phyloP scores from a whole-genome alignment of 2,329 filamentous ascomycete genomes.

The Hymenoscyphus linearis region DNA sequence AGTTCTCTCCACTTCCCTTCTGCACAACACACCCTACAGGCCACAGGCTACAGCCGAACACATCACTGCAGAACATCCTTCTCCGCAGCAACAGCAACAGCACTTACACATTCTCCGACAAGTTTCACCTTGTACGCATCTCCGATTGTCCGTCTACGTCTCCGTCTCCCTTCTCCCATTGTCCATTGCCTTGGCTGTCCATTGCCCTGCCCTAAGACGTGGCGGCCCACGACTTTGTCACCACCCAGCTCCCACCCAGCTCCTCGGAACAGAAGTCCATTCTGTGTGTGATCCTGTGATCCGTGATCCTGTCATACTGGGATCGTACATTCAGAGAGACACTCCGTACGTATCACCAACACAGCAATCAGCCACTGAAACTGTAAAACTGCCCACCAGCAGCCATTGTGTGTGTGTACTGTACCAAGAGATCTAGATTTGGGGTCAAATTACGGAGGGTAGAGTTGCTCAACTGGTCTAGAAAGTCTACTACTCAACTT shows the following conservation, averaged over 20 bases:
- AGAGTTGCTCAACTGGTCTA: too few relatives aligned
- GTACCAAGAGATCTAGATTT: too few relatives aligned
- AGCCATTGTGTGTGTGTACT: not conserved
- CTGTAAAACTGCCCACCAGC: not conserved
- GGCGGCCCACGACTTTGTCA: not conserved
- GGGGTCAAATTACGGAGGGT: too few relatives aligned
- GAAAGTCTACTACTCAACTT: not conserved
- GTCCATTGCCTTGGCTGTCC: too few relatives aligned
- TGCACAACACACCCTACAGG: too few relatives aligned
- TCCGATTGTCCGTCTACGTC: too few relatives aligned
- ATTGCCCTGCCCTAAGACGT: not conserved
- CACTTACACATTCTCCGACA: not conserved
- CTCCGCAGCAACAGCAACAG: not conserved
- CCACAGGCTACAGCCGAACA: not conserved
- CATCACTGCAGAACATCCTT: not conserved
- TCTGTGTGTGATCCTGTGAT: too few relatives aligned
- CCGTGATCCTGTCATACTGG: not conserved
- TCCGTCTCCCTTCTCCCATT: too few relatives aligned
- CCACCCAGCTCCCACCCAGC: not conserved
- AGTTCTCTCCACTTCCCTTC: not conserved
- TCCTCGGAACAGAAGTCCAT: not conserved
- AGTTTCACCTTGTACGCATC: not conserved
- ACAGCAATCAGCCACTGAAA: not conserved
- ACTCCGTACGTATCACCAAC: not conserved
- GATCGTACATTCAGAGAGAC: not conserved